Conservation (phyloP, 2,329 filamentous ascomycete species). For the Penicillium concentricum region DNA sequence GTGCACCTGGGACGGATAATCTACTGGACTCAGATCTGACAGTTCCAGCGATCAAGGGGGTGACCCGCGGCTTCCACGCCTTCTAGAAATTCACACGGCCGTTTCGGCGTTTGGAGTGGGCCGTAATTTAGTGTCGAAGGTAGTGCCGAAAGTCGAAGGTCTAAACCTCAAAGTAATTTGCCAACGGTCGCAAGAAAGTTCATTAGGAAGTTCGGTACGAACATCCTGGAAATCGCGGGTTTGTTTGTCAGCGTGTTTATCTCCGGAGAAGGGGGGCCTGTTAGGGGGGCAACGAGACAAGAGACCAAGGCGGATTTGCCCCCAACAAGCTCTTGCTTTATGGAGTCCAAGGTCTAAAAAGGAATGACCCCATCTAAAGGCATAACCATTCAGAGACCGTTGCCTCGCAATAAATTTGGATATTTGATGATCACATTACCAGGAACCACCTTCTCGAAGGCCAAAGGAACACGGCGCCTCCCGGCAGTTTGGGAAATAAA, state of each 20-base stretch:
- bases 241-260: not conserved
- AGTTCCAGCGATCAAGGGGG: constrained; percentile 10
- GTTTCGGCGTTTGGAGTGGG: constrained; percentile 8
- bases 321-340: not conserved
- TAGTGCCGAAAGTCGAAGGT: not conserved
- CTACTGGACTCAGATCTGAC: constrained; percentile 7
- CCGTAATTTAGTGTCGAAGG: constrained; percentile 1
- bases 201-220: not conserved
- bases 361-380: not conserved
- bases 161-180: not conserved
- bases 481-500: constrained; percentile 20
- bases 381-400: not conserved
- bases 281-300: constrained; percentile 1
- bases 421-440: not conserved
- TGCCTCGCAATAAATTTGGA: not conserved
- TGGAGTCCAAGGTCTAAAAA: not conserved
- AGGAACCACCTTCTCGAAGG: constrained; percentile 23
- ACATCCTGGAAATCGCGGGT: not conserved
- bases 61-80: constrained; percentile 1
- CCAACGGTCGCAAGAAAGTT: not conserved
- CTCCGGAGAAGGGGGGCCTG: not conserved
- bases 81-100: constrained; percentile 6
- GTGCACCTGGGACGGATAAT: not conserved
- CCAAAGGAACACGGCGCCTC: constrained; percentile 17
- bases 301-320: not conserved